A percentile compares a stretch with the other conserved stretches of the same genome.
Conservation (phyloP, 352 stramenopile species). For the Globisporangium echinulatum region DNA sequence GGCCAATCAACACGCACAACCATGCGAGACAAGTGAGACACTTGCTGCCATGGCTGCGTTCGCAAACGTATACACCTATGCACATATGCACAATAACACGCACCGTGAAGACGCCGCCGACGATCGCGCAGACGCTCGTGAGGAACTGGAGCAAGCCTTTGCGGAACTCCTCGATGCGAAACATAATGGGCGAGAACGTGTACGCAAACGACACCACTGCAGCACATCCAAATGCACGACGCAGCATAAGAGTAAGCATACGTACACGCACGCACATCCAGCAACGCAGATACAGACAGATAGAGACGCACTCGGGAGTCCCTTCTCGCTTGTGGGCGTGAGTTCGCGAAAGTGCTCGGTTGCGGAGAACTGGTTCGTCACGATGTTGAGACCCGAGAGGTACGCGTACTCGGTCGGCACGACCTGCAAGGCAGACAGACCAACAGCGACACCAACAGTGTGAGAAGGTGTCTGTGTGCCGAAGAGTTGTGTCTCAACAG, state of each 20-base stretch:
- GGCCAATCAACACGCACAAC: background rate
- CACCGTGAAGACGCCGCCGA: constrained; percentile 89
- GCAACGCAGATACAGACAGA: constrained; percentile 13
- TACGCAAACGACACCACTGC: constrained; percentile 96
- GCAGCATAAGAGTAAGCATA: constrained; percentile 6
- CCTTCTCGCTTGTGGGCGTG: constrained; percentile 83
- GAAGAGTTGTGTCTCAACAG: background rate
- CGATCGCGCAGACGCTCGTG: constrained; percentile 89
- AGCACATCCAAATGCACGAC: background rate
- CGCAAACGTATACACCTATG: too few species aligned
- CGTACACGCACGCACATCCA: constrained; percentile 8
- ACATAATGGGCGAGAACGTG: constrained; percentile 95
- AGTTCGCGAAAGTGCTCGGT: constrained; percentile 93
- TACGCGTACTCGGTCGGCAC: constrained; percentile 94
- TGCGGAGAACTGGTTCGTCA: constrained; percentile 97
- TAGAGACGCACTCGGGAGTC: constrained; percentile 53
- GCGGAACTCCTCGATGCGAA: constrained; percentile 91
- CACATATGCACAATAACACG: constrained; percentile 5
- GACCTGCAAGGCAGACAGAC: constrained; percentile 50
- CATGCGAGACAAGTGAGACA: background rate
- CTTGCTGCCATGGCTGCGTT: background rate
- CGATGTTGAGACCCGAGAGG: constrained; percentile 80
- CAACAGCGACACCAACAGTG: background rate
- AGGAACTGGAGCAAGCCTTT: constrained; percentile 88
- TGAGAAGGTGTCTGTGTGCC: too few species aligned